These are phyloP conservation scores for Pseudogymnoascus sp. DNA, from an alignment of 2,329 filamentous ascomycete species.

Conservation along the genomic window DNA sequence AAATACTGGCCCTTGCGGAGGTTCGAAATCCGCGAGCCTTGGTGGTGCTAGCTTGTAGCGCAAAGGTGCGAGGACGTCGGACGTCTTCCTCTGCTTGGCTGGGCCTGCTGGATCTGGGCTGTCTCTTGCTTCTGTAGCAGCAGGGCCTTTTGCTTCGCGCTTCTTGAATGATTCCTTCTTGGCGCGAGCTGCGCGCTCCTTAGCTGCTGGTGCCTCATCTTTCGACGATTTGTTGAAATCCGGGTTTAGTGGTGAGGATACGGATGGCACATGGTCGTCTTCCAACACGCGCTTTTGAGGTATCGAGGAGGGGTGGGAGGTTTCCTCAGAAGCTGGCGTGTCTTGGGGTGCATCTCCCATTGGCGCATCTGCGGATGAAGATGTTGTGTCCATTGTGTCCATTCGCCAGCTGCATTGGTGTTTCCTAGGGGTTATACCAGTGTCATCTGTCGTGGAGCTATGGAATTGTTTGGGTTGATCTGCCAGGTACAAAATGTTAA, in stretches of 20 bases:
- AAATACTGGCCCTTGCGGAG: constrained; percentile 48
- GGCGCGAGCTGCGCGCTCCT: constrained; percentile 33
- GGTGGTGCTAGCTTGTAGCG: constrained; percentile 58
- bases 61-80: constrained; percentile 40
- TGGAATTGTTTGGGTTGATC: not conserved
- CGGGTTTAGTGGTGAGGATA: constrained; percentile 68
- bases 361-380: not conserved
- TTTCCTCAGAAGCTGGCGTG: constrained; percentile 29
- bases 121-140: constrained; percentile 36
- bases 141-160: constrained; percentile 49
- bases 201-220: constrained; percentile 32
- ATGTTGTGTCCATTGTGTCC: constrained; percentile 1
- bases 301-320: constrained; percentile 38
- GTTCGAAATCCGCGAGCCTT: constrained; percentile 52
- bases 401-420: not conserved
- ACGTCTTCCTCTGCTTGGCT: constrained; percentile 29
- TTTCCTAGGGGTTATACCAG: not conserved
- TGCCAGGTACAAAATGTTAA: not conserved
- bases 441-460: not conserved
- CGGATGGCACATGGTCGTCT: constrained; percentile 59
- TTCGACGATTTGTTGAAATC: constrained; percentile 45
- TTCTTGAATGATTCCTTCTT: constrained; percentile 64
- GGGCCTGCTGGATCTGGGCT: constrained; percentile 45
- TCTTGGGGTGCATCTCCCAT: constrained; percentile 12
- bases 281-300: constrained; percentile 59